These are phyloP conservation scores for Mycosarcoma mackinlayi DNA, from an alignment of 1,284 basidiomycete genomes.

Conservation along the genomic window DNA sequence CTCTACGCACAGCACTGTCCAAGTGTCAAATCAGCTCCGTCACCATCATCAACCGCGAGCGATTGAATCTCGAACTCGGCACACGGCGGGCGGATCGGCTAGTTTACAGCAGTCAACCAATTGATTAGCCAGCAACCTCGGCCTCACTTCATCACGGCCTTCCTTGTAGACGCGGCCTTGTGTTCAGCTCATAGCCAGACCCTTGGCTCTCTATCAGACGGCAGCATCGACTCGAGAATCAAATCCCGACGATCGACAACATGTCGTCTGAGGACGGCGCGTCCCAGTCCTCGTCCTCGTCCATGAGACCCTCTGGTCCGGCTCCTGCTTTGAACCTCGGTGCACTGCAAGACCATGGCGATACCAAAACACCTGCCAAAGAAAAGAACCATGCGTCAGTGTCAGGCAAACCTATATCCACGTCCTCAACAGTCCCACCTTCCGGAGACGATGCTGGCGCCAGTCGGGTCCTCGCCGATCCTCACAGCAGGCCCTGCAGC, in stretches of 20 bases:
- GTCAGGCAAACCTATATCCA: constrained; percentile 3
- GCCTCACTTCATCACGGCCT: neutral
- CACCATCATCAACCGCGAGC: too few species aligned
- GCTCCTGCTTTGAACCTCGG: constrained; percentile 18
- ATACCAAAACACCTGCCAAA: neutral
- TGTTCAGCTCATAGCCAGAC: neutral
- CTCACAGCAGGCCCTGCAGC: constrained; percentile 24
- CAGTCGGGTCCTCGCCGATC: constrained; percentile 22
- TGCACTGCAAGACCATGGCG: neutral
- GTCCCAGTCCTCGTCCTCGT: constrained; percentile 14
- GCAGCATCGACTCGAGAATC: neutral
- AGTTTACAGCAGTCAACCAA: too few species aligned
- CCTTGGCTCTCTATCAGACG: neutral
- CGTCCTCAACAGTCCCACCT: constrained; percentile 1
- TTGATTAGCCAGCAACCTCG: neutral
- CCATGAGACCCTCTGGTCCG: constrained; percentile 12
- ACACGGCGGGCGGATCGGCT: too few species aligned
- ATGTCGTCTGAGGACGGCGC: constrained; percentile 18
- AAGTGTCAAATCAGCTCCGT: too few species aligned
- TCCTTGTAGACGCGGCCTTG: neutral
- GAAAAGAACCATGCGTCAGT: constrained; percentile 3
- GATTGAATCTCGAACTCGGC: too few species aligned
- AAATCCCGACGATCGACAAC: neutral
- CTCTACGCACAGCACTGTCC: too few species aligned
- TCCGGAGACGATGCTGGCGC: constrained; percentile 24